These are phyloP conservation scores for Musa schizocarpa DNA, from an alignment of 176 grass and related monocot genomes.

Conservation along the genomic window DNA sequence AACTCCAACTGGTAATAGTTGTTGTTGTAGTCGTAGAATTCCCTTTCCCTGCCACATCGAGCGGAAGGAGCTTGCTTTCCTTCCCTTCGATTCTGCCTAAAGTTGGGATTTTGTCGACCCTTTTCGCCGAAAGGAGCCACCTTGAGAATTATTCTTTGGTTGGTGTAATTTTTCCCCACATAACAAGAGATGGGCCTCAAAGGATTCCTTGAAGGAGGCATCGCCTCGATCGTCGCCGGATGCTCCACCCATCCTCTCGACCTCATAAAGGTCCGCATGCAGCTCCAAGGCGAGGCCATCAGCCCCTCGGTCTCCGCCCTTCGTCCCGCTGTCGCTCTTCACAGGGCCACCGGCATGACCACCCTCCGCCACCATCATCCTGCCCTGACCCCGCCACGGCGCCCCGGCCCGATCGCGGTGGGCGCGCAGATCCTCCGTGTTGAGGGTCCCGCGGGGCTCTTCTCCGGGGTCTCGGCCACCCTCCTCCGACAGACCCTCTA, in stretches of 20 bases:
- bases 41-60: neutral
- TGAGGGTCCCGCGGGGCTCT: constrained; percentile 60
- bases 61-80: neutral
- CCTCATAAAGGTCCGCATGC: too few relatives aligned
- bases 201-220: too few relatives aligned
- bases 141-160: neutral
- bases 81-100: constrained; percentile 4
- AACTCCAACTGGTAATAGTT: constrained; percentile 50
- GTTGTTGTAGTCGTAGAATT: neutral
- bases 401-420: constrained; percentile 62
- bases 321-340: constrained; percentile 61
- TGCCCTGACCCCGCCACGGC: constrained; percentile 14
- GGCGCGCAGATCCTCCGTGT: constrained; percentile 77
- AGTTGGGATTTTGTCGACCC: neutral
- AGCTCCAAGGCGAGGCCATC: constrained; percentile 13
- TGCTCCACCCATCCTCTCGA: too few relatives aligned
- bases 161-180: too few relatives aligned
- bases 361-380: constrained; percentile 40
- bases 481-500: constrained; percentile 87
- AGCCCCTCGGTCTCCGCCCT: constrained; percentile 17
- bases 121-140: neutral
- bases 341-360: constrained; percentile 11
- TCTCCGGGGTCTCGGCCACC: constrained; percentile 74
- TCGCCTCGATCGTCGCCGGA: too few relatives aligned
- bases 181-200: too few relatives aligned